A percentile compares a stretch with the other conserved stretches of the same genome.
These are phyloP conservation scores for Selaginella tamariscina DNA, from an alignment of 75 land plant species.

Conservation along the genomic window DNA sequence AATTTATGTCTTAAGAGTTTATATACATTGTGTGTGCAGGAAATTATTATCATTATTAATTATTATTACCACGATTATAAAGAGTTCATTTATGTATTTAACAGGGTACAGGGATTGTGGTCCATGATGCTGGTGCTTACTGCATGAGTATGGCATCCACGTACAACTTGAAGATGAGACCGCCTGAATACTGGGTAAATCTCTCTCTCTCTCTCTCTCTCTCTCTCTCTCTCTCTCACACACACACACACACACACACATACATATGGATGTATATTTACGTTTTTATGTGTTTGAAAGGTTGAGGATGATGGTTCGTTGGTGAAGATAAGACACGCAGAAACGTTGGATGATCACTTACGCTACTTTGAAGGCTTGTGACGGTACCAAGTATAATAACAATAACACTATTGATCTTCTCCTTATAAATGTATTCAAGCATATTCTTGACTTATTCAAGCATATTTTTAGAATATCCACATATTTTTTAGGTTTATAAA, in stretches of 20 bases:
- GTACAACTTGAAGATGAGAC: conserved; percentile 97
- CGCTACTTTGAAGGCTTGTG: conserved; percentile 73
- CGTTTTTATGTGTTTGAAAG: conserved; percentile 30
- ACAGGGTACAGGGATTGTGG: conserved; percentile 85
- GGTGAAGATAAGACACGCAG: conserved; percentile 58
- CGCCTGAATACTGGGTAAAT: conserved; percentile 91
- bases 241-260: neutral
- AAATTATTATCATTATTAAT: neutral
- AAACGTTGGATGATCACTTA: conserved; percentile 79
- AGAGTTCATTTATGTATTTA: conserved; percentile 13
- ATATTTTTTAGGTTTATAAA: too few relatives aligned
- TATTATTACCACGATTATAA: neutral
- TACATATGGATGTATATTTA: too few relatives aligned
- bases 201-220: neutral
- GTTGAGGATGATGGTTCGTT: conserved; percentile 55
- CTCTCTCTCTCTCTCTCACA: neutral
- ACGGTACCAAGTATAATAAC: too few relatives aligned
- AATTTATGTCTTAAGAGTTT: neutral
- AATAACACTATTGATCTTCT: too few relatives aligned
- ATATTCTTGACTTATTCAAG: too few relatives aligned
- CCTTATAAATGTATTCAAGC: too few relatives aligned
- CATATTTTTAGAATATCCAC: too few relatives aligned
- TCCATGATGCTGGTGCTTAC: conserved; percentile 98
- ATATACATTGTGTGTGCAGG: neutral
- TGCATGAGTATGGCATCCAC: conserved; percentile 99